These are phyloP conservation scores for Purshia tridentata DNA, from an alignment of 306 rosid species.

Conservation along the genomic window DNA sequence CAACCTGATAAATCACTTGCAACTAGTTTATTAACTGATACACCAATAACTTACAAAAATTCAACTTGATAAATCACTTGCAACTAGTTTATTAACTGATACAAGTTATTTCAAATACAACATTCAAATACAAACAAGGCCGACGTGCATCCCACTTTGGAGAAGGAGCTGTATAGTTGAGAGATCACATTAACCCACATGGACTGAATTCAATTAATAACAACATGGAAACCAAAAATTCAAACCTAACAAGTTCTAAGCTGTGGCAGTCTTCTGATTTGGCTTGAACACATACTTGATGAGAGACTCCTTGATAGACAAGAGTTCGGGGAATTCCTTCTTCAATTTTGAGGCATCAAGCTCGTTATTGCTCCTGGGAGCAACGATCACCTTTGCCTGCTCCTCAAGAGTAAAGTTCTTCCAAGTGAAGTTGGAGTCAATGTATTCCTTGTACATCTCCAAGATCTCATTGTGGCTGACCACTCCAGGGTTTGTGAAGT, in stretches of 20 bases:
- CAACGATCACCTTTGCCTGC: slow-evolving; percentile 89
- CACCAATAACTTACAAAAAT: slow-evolving; percentile 11
- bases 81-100: slow-evolving; percentile 39
- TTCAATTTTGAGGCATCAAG: slow-evolving; percentile 66
- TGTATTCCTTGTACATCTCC: slow-evolving; percentile 65
- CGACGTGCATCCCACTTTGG: slow-evolving; percentile 1
- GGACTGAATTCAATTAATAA: slow-evolving; percentile 33
- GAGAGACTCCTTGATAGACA: slow-evolving; percentile 84
- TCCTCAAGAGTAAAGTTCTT: slow-evolving; percentile 82
- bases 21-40: slow-evolving; percentile 40
- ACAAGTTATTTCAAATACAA: slow-evolving; percentile 28
- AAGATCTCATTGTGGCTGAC: slow-evolving; percentile 92
- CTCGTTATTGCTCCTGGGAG: slow-evolving; percentile 83
- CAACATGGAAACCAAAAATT: slow-evolving; percentile 26
- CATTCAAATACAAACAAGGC: slow-evolving; percentile 34
- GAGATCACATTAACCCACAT: slow-evolving; percentile 25
- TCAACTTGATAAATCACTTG: slow-evolving; percentile 21
- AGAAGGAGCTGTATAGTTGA: slow-evolving; percentile 8
- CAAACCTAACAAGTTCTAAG: slow-evolving; percentile 32
- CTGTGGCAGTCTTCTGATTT: slow-evolving; percentile 44
- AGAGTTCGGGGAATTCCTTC: slow-evolving; percentile 68
- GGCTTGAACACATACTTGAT: slow-evolving; percentile 74
- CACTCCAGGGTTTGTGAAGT: slow-evolving; percentile 90
- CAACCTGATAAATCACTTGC: slow-evolving; percentile 23
- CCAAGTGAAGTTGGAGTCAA: slow-evolving; percentile 69